A percentile compares a stretch with the other conserved stretches of the same genome.
These are phyloP conservation scores for Coemansia sp. DNA, from an alignment of 192 early-diverging fungal genomes.

Conservation along the genomic window DNA sequence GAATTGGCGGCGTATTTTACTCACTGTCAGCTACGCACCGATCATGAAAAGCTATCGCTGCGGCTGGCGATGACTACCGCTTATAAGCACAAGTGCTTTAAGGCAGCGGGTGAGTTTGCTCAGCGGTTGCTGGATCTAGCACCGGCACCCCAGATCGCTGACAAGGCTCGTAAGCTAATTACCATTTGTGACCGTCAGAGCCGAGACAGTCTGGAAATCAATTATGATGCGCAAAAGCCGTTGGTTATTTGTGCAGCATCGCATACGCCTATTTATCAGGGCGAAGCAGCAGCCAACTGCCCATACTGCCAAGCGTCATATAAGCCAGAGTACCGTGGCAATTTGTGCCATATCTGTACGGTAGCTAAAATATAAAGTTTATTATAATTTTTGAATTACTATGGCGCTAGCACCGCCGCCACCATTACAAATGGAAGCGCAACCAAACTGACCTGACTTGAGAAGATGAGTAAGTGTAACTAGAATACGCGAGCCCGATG, in stretches of 20 bases:
- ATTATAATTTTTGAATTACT: constrained; percentile 59
- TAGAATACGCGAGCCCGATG: constrained; percentile 77
- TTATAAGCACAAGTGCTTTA: constrained; percentile 81
- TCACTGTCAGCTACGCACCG: constrained; percentile 82
- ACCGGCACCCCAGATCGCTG: constrained; percentile 72
- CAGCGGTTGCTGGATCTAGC: constrained; percentile 85
- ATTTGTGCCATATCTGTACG: constrained; percentile 84
- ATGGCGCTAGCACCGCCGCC: constrained; percentile 72
- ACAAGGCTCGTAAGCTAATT: constrained; percentile 78
- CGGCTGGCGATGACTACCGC: constrained; percentile 83
- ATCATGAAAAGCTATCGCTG: constrained; percentile 85
- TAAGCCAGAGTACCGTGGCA: constrained; percentile 76
- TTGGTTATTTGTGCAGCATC: constrained; percentile 84
- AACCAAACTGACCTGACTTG: constrained; percentile 77
- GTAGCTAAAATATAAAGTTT: constrained; percentile 72
- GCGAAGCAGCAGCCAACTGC: constrained; percentile 74
- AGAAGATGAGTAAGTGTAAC: constrained; percentile 79
- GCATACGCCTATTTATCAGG: constrained; percentile 87
- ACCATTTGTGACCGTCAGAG: constrained; percentile 74
- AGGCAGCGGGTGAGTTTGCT: constrained; percentile 83
- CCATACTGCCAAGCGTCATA: constrained; percentile 86
- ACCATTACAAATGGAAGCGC: constrained; percentile 80
- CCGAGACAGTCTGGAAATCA: constrained; percentile 73
- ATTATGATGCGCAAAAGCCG: constrained; percentile 94
- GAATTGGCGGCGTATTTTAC: constrained; percentile 97